These are phyloP conservation scores for Penicillium sclerotigenum DNA, from an alignment of 2,329 filamentous ascomycete genomes.

Conservation along the genomic window DNA sequence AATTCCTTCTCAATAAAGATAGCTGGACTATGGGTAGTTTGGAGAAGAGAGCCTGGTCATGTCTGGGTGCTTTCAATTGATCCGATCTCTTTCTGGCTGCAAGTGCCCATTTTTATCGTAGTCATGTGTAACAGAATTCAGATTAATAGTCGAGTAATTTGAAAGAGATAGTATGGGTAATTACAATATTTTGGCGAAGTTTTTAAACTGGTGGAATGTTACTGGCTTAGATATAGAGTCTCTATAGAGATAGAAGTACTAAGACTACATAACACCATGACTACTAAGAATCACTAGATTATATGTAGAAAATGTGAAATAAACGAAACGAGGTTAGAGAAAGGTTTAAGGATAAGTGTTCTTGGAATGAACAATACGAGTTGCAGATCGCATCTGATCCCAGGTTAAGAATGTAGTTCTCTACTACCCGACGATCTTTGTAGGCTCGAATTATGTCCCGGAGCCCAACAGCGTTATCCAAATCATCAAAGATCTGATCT, in stretches of 20 bases:
- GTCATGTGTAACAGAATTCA: not conserved
- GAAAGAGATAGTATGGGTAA: not conserved
- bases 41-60: not conserved
- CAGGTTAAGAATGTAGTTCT: constrained; percentile 59
- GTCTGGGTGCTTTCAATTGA: not conserved
- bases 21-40: not conserved
- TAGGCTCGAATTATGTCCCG: constrained; percentile 33
- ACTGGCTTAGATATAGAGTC: not conserved
- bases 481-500: constrained; percentile 36
- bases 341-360: not conserved
- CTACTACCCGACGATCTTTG: constrained; percentile 62
- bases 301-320: not conserved
- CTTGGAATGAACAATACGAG: not conserved
- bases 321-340: not conserved
- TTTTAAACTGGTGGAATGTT: not conserved
- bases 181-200: not conserved
- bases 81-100: not conserved
- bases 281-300: not conserved
- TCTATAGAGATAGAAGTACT: not conserved
- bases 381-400: constrained; percentile 23
- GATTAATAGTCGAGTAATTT: not conserved
- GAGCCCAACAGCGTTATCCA: constrained; percentile 32
- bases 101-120: not conserved
- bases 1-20: not conserved
- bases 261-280: not conserved